Conservation (phyloP, 768 basidiomycete species). For the Serendipita sp. region DNA sequence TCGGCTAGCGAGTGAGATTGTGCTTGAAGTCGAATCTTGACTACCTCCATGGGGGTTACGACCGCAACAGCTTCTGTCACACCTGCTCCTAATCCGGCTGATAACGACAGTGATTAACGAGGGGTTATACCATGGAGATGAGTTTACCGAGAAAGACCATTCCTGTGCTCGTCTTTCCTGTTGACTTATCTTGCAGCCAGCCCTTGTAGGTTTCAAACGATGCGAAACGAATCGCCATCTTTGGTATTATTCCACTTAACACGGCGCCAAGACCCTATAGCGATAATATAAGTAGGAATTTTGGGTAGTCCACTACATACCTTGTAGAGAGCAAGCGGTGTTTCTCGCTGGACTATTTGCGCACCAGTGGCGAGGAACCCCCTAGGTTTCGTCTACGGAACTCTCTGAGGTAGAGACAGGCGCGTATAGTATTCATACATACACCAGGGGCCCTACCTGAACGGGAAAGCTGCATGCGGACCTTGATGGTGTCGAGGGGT, state of each 20-base stretch:
- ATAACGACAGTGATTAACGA: not conserved
- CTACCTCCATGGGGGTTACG: constrained; percentile 98
- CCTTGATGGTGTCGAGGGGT: constrained; percentile 97
- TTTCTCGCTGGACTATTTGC: constrained; percentile 79
- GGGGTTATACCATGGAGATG: not conserved
- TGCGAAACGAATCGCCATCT: constrained; percentile 98
- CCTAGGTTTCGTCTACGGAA: constrained; percentile 64
- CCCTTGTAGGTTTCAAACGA: constrained; percentile 93
- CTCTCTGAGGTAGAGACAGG: not conserved
- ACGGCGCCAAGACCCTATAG: constrained; percentile 76
- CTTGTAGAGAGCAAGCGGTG: constrained; percentile 92
- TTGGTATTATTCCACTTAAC: constrained; percentile 90
- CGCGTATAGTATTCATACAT: constrained; percentile 22
- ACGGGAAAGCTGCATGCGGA: constrained; percentile 96
- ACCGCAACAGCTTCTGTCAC: constrained; percentile 90
- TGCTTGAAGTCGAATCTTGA: constrained; percentile 95
- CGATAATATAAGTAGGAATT: not conserved
- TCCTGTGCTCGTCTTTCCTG: constrained; percentile 65
- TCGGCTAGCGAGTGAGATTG: constrained; percentile 96
- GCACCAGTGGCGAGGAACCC: constrained; percentile 85
- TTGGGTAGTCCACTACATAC: not conserved
- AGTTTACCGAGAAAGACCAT: constrained; percentile 71
- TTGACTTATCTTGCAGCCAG: constrained; percentile 55
- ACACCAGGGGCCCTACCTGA: constrained; percentile 72
- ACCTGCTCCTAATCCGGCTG: constrained; percentile 89